Conservation (phyloP, 164 flowering plant species). For the Echeveria elegans region DNA sequence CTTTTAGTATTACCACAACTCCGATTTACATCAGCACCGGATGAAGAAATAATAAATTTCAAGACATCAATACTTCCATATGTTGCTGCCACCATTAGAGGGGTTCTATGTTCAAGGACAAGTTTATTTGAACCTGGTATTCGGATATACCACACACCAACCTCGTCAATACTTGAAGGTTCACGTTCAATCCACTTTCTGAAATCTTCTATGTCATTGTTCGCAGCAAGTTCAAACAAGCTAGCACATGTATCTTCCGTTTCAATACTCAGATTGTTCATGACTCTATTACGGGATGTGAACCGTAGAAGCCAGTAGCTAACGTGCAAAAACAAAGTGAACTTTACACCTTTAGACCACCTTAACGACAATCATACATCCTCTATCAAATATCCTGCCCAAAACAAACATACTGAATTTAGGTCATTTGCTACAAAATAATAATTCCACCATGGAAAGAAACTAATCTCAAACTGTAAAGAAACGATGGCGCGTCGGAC, state of each 20-base stretch:
- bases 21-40: slow-evolving; percentile 54
- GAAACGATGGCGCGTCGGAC: too few species aligned
- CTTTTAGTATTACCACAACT: slow-evolving; percentile 54
- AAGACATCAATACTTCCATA: slow-evolving; percentile 82
- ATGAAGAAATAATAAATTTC: slow-evolving; percentile 46
- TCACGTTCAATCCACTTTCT: slow-evolving; percentile 40
- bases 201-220: slow-evolving; percentile 64
- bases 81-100: slow-evolving; percentile 89
- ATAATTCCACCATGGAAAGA: too few species aligned
- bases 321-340: too few species aligned
- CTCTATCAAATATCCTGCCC: background rate
- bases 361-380: too few species aligned
- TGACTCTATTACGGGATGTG: slow-evolving; percentile 1
- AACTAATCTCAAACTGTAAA: too few species aligned
- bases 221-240: slow-evolving; percentile 80
- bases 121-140: slow-evolving; percentile 71
- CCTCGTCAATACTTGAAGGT: slow-evolving; percentile 51
- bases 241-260: slow-evolving; percentile 61
- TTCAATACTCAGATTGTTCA: slow-evolving; percentile 49
- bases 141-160: slow-evolving; percentile 83
- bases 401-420: too few species aligned
- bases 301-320: too few species aligned
- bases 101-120: slow-evolving; percentile 76
- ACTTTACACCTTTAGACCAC: too few species aligned
- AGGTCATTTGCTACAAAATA: too few species aligned